Conservation (phyloP, 139 green algal species). For the Coelastrella sp. region DNA sequence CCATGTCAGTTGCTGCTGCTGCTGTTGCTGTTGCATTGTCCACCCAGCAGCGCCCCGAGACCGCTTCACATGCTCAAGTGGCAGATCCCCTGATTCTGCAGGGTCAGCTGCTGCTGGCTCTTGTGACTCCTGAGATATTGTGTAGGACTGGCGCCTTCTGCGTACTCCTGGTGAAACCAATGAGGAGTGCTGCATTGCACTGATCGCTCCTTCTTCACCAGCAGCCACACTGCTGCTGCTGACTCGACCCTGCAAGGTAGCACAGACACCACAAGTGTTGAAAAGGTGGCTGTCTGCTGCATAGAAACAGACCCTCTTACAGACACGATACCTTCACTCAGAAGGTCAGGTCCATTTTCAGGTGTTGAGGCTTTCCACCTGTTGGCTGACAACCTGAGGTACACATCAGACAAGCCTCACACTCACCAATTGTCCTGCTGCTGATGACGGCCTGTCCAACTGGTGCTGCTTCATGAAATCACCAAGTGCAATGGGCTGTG, state of each 20-base stretch:
- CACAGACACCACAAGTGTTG: neutral
- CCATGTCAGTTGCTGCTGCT: neutral
- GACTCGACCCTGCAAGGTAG: neutral
- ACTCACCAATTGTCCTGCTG: neutral
- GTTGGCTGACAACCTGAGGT: too few relatives aligned
- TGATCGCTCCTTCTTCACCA: neutral
- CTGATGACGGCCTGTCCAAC: slow-evolving; percentile 9
- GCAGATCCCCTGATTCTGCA: neutral
- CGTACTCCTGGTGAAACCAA: slow-evolving; percentile 12
- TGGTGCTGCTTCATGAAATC: slow-evolving; percentile 44
- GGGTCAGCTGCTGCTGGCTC: neutral
- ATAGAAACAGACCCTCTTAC: neutral
- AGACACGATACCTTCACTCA: too few relatives aligned
- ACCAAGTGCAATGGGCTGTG: slow-evolving; percentile 1
- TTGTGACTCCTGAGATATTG: slow-evolving; percentile 4
- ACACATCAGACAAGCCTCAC: neutral
- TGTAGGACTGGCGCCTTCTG: neutral
- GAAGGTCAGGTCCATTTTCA: too few relatives aligned
- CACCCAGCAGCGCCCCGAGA: neutral
- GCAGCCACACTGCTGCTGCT: slow-evolving; percentile 23
- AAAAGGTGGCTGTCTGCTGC: too few relatives aligned
- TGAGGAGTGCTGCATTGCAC: neutral
- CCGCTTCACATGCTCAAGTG: neutral
- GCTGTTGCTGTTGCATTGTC: neutral
- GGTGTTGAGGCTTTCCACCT: too few relatives aligned